A percentile compares a stretch with the other conserved stretches of the same genome.
Conservation (phyloP, 225 moss, liverwort and hornwort genomes). For the Bryoerythrophyllum caledonicum region DNA sequence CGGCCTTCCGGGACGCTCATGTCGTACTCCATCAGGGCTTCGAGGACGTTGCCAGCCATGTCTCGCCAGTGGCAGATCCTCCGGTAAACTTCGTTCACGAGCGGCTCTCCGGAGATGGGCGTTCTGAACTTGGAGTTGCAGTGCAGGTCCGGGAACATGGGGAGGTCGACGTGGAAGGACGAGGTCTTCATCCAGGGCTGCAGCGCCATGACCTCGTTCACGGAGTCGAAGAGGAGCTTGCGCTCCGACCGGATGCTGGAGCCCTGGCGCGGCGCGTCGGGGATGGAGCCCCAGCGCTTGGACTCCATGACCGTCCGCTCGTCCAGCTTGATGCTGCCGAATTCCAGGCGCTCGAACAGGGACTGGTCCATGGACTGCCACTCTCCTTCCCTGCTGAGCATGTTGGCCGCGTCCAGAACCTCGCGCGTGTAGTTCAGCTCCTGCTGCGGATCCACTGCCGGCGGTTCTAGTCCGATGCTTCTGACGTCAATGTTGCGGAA, state of each 20-base stretch:
- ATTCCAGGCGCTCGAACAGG: slow-evolving; percentile 70
- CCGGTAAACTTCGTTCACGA: slow-evolving; percentile 65
- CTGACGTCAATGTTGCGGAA: slow-evolving; percentile 64
- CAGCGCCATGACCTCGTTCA: slow-evolving; percentile 60
- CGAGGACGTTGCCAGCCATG: slow-evolving; percentile 57
- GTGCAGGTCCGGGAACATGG: slow-evolving; percentile 32
- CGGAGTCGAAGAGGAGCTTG: slow-evolving; percentile 61
- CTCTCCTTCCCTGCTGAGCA: slow-evolving; percentile 28
- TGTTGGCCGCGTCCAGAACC: slow-evolving; percentile 53
- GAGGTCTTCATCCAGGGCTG: slow-evolving; percentile 37
- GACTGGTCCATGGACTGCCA: slow-evolving; percentile 35
- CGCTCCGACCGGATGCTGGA: slow-evolving; percentile 46
- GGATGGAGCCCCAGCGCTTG: slow-evolving; percentile 32
- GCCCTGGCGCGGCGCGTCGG: slow-evolving; percentile 25
- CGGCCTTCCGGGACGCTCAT: slow-evolving; percentile 67
- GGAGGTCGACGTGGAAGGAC: slow-evolving; percentile 22
- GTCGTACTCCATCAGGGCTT: slow-evolving; percentile 68
- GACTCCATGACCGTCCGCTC: slow-evolving; percentile 37
- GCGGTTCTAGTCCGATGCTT: slow-evolving; percentile 41
- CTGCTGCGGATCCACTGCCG: slow-evolving; percentile 39
- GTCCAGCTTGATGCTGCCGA: slow-evolving; percentile 37
- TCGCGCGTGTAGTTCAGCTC: slow-evolving; percentile 60
- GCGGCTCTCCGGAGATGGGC: slow-evolving; percentile 45
- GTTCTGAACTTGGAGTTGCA: slow-evolving; percentile 43
- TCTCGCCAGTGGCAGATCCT: slow-evolving; percentile 61